These are phyloP conservation scores for Citrus inodora DNA, from an alignment of 345 rosid genomes.

Conservation along the genomic window DNA sequence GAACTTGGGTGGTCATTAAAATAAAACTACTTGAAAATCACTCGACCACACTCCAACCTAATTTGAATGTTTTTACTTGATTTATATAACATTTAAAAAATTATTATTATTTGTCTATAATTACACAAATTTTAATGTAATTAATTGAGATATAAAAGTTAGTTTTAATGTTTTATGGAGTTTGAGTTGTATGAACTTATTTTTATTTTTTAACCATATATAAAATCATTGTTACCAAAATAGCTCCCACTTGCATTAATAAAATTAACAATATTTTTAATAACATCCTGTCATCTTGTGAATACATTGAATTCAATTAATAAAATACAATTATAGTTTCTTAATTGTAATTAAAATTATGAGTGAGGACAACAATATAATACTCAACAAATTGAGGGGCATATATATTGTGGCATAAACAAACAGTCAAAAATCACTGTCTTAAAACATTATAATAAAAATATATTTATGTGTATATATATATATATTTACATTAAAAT, in stretches of 20 bases:
- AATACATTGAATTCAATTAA: not conserved
- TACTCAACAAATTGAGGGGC: slow-evolving; percentile 17
- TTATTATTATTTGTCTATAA: too few relatives aligned
- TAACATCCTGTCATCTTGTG: not conserved
- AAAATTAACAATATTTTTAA: not conserved
- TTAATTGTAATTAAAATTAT: not conserved
- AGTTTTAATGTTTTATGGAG: too few relatives aligned
- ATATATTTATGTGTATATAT: not conserved
- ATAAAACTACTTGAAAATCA: too few relatives aligned
- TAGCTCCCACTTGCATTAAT: not conserved
- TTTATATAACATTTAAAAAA: too few relatives aligned
- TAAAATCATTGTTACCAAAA: not conserved
- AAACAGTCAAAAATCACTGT: not conserved
- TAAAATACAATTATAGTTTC: not conserved
- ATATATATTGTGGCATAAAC: not conserved
- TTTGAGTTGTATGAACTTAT: not conserved
- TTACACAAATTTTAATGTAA: not conserved
- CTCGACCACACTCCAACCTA: rapidly evolving
- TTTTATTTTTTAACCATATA: not conserved
- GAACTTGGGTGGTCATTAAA: too few relatives aligned
- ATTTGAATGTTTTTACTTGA: too few relatives aligned
- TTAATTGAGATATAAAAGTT: not conserved
- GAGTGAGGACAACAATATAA: slow-evolving; percentile 13
- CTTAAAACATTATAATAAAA: not conserved
- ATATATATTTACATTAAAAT: not conserved